These are phyloP conservation scores for Knoxdaviesia proteae DNA, from an alignment of 2,329 filamentous ascomycete species.

Conservation along the genomic window DNA sequence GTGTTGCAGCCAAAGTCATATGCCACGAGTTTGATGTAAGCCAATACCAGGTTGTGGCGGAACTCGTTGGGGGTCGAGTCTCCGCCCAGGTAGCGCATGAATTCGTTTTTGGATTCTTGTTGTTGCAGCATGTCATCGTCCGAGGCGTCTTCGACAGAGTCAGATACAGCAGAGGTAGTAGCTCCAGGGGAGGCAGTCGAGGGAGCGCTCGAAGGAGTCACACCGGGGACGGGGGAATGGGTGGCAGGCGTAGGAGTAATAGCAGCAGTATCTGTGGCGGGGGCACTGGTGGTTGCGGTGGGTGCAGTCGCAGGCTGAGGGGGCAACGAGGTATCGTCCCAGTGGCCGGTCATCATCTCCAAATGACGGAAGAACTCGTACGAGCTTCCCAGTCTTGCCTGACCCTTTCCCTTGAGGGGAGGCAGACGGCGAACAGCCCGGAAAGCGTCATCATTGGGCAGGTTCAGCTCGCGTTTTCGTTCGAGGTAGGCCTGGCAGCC, in stretches of 20 bases:
- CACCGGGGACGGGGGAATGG: constrained; percentile 1
- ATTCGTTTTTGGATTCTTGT: too few species aligned
- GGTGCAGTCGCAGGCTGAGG: constrained; percentile 12
- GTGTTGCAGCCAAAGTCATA: constrained; percentile 48
- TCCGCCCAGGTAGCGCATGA: too few species aligned
- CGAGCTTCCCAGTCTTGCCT: constrained; percentile 36
- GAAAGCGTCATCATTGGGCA: constrained; percentile 36
- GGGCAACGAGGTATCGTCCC: constrained; percentile 34
- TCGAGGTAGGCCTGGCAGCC: constrained; percentile 38
- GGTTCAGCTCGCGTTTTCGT: constrained; percentile 33
- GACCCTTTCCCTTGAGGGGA: constrained; percentile 28
- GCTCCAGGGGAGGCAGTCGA: not conserved
- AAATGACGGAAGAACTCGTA: constrained; percentile 47
- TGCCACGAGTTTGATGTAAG: constrained; percentile 41
- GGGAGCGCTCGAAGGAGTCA: too few species aligned
- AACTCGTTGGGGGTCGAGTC: constrained; percentile 31
- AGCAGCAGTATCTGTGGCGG: constrained; percentile 5
- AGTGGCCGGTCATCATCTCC: constrained; percentile 35
- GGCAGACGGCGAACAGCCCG: constrained; percentile 38
- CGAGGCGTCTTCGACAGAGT: constrained; percentile 3
- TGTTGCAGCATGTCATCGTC: constrained; percentile 9
- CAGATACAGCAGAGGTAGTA: constrained; percentile 1
- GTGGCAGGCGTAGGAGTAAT: not conserved
- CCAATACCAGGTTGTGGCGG: constrained; percentile 32
- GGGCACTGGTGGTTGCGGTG: constrained; percentile 12